These are phyloP conservation scores for Nicotiana noctiflora DNA, from an alignment of 257 asterid genomes.

Conservation along the genomic window DNA sequence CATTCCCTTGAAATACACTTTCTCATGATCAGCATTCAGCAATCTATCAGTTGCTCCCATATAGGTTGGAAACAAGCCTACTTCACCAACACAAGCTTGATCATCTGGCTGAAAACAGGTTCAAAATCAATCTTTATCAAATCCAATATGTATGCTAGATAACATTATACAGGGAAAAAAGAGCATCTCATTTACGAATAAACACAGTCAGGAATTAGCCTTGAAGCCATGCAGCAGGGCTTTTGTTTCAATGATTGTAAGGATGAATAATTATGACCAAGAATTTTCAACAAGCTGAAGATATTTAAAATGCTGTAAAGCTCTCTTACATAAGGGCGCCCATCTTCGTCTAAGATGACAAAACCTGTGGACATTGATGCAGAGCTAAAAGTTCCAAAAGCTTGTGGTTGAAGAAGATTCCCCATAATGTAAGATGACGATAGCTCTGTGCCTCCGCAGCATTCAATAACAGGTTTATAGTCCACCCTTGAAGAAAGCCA, in stretches of 20 bases:
- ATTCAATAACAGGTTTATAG: conserved; percentile 72
- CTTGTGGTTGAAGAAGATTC: conserved; percentile 84
- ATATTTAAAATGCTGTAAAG: conserved; percentile 1
- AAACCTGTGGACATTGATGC: conserved; percentile 70
- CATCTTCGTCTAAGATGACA: conserved; percentile 70
- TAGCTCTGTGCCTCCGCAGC: conserved; percentile 98
- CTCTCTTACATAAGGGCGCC: conserved; percentile 57
- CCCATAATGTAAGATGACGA: conserved; percentile 69
- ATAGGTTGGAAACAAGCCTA: conserved; percentile 62
- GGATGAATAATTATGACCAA: not conserved
- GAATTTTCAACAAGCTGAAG: not conserved
- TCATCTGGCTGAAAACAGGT: conserved; percentile 55
- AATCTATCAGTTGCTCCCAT: conserved; percentile 80
- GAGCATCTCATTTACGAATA: not conserved
- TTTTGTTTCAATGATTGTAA: not conserved
- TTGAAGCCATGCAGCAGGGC: not conserved
- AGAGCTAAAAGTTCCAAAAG: conserved; percentile 81
- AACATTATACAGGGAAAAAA: not conserved
- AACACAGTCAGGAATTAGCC: not conserved
- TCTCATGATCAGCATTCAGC: conserved; percentile 81
- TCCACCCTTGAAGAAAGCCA: conserved; percentile 87
- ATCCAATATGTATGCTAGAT: not conserved
- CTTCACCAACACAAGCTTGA: conserved; percentile 78
- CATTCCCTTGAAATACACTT: conserved; percentile 89
- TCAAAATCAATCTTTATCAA: not conserved